A percentile compares a stretch with the other conserved stretches of the same genome.
phyloP scores from a whole-genome alignment of 1,139 yeast species.

The Kluyveromyces marxianus region DNA sequence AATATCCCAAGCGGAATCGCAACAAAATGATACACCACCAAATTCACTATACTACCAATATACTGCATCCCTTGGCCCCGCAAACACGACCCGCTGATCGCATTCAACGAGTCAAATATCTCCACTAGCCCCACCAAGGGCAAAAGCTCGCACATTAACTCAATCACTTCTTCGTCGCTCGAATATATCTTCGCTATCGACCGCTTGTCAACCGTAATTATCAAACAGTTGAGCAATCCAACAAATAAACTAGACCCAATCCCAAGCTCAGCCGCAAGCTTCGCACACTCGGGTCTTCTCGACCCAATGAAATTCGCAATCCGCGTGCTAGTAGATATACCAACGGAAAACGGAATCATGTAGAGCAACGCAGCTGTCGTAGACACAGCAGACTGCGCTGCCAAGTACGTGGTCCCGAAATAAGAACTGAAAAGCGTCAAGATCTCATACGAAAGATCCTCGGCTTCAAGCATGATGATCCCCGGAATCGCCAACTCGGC shows the following conservation, averaged over 20 bases:
- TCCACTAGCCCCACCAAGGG: slow-evolving; percentile 72
- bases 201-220: slow-evolving; percentile 45
- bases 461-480: slow-evolving; percentile 65
- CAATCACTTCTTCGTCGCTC: slow-evolving; percentile 56
- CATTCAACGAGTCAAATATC: slow-evolving; percentile 72
- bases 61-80: slow-evolving; percentile 85
- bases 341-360: slow-evolving; percentile 83
- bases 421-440: slow-evolving; percentile 67
- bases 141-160: slow-evolving; percentile 44
- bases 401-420: slow-evolving; percentile 75
- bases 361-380: slow-evolving; percentile 74
- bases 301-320: slow-evolving; percentile 87
- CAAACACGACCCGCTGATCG: slow-evolving; percentile 76
- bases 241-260: slow-evolving; percentile 49
- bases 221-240: slow-evolving; percentile 49
- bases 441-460: slow-evolving; percentile 65
- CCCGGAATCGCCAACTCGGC: slow-evolving; percentile 63
- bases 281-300: slow-evolving; percentile 54
- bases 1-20: slow-evolving; percentile 66
- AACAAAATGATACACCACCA: slow-evolving; percentile 62
- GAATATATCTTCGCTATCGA: slow-evolving; percentile 64
- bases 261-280: slow-evolving; percentile 58
- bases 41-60: slow-evolving; percentile 72
- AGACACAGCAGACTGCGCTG: slow-evolving; percentile 83
- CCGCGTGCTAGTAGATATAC: slow-evolving; percentile 81